Base-by-base conservation (phyloP, 441 rosid genomes). In the Pelargonium myrrhifolium region DNA sequence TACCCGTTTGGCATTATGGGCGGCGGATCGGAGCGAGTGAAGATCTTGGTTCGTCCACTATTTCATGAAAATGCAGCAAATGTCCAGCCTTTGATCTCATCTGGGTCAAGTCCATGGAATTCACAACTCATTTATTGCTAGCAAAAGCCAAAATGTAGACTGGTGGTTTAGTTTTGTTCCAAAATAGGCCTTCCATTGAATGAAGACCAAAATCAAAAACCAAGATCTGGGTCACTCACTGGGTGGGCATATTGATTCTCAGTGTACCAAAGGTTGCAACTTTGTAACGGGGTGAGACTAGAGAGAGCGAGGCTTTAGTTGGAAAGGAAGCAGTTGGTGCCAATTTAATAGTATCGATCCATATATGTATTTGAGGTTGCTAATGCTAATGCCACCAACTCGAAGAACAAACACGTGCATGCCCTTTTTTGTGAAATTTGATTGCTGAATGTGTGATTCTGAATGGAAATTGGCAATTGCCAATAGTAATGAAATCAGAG, bases 1-100 rank as follows among this genome's bases (percentile, higher is more conserved):
- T 78, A 79, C 79, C 90, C 87, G 77, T 77, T 71, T 79, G 87
- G 81, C 98, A 92, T 92, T 84, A 69, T 82, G 72, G 81, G 20
- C 20, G 21, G 35, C 61, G 74, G 80, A 84, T 60, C 84, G 75
- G 74, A 65, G 56, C 26, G 60, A 68, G 63, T 35, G 58, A 68
- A 68, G 76, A 72, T 80, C 80, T 69, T 79, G 68, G 65, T 18
- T 40, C 37, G 47, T 4, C n/a, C 3, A 14, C 55, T 49, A 17
- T 12, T 12, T 1, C 53, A 49, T 51, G 58, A 51, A 14, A 51
- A 51, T 51, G 58, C 58, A 15, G 58, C 7, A 51, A 3, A 9
- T 31, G 37, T 31, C 37, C 31, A 28, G 31, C 31, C 3, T 28
- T 2, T 28, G 31, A 28, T 28, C 31, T 28, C 31, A 28, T 28